Evolutionary conservation across 305 asterid species (phyloP).

Genomic region (Fraxinus angustifolia): DNA sequence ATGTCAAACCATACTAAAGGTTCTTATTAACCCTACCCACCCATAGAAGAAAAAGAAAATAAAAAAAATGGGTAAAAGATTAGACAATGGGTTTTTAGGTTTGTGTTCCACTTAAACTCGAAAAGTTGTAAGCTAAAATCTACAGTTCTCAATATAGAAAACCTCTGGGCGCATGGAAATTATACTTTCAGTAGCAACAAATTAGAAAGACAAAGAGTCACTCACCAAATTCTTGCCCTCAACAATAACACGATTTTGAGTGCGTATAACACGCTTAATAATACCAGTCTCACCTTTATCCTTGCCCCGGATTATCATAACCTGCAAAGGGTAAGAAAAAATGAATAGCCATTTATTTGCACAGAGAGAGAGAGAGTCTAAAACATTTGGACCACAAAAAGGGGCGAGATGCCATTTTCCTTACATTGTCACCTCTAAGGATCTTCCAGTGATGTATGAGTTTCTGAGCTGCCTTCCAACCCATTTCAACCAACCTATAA

Average conservation of each 20-base stretch:
- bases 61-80: not conserved
- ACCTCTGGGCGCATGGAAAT: not conserved
- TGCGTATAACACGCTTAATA: conserved; percentile 72
- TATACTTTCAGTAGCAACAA: not conserved
- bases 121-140: not conserved
- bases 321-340: conserved; percentile 36
- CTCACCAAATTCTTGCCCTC: conserved; percentile 92
- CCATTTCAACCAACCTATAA: conserved; percentile 41
- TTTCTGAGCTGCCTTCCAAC: conserved; percentile 95
- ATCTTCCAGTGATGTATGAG: conserved; percentile 87
- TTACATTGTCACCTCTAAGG: conserved; percentile 88
- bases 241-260: conserved; percentile 87
- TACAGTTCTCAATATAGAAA: not conserved
- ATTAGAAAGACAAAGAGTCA: not conserved
- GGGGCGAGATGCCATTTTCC: conserved; percentile 18
- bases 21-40: not conserved
- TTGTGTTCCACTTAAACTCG: not conserved
- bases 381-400: not conserved
- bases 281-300: conserved; percentile 84
- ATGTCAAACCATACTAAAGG: not conserved
- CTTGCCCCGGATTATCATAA: conserved; percentile 84
- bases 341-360: not conserved
- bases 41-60: not conserved
- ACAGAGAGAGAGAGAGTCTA: too few relatives aligned
- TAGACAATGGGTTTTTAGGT: not conserved